phyloP scores from a whole-genome alignment of 441 rosid genomes.

The Biscutella laevigata region DNA sequence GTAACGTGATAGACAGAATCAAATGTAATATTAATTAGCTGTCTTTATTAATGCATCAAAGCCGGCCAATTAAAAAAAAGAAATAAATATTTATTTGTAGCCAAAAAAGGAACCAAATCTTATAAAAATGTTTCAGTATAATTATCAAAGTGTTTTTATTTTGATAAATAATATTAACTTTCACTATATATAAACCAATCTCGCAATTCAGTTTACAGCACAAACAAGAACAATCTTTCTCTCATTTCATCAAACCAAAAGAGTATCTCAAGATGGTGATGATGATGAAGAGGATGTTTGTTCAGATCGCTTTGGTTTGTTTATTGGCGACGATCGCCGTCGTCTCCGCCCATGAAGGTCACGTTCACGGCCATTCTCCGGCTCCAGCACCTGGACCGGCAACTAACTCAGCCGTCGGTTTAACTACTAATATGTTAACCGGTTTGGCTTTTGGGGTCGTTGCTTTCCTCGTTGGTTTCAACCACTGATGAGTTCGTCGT shows the following conservation, averaged over 20 bases:
- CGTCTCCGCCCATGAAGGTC: slow-evolving; percentile 24
- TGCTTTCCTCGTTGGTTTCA: slow-evolving; percentile 25
- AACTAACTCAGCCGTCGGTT: slow-evolving; percentile 20
- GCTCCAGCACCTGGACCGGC: slow-evolving; percentile 19
- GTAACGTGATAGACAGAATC: slow-evolving; percentile 12
- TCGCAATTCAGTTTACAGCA: neutral
- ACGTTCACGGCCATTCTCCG: slow-evolving; percentile 15
- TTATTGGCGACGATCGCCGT: slow-evolving; percentile 27
- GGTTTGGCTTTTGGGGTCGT: slow-evolving; percentile 23
- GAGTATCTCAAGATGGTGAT: no score
- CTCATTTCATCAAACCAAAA: slow-evolving; percentile 18
- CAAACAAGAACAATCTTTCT: slow-evolving; percentile 14
- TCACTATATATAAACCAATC: slow-evolving; percentile 15
- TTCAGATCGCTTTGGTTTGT: slow-evolving; percentile 26
- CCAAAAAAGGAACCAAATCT: neutral
- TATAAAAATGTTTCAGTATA: no score
- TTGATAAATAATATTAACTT: no score
- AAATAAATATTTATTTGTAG: neutral
- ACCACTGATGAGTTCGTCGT: slow-evolving; percentile 17
- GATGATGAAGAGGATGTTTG: slow-evolving; percentile 25
- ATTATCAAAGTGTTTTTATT: no score
- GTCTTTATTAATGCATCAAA: slow-evolving; percentile 19
- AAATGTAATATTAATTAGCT: slow-evolving; percentile 11
- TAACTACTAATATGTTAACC: slow-evolving; percentile 25
- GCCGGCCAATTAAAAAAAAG: slow-evolving; percentile 17